Evolutionary conservation across 1,284 basidiomycete genomes (phyloP).

Genomic region (Athelia sp.): DNA sequence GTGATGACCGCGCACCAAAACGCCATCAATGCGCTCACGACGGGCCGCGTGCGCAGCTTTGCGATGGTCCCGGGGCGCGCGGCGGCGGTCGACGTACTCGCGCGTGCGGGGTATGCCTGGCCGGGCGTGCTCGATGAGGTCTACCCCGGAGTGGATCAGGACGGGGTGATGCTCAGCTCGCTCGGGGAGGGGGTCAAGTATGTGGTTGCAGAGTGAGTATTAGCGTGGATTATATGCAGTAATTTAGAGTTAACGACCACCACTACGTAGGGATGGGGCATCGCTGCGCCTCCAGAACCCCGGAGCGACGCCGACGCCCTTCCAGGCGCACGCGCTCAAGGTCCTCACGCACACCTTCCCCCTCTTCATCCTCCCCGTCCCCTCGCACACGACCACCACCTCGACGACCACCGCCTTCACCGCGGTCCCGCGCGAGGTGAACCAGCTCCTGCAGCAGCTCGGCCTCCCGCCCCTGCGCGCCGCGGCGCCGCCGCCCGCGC

Average conservation of each 20-base stretch:
- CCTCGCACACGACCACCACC: constrained; percentile 22
- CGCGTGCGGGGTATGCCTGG: not conserved
- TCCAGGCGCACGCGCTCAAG: constrained; percentile 63
- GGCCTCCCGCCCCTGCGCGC: constrained; percentile 48
- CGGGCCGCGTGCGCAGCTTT: constrained; percentile 12
- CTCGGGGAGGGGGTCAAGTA: constrained; percentile 57
- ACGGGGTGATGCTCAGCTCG: constrained; percentile 60
- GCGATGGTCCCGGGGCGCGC: constrained; percentile 1
- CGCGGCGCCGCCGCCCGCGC: constrained; percentile 24
- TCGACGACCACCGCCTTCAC: not conserved
- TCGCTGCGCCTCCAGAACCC: constrained; percentile 23
- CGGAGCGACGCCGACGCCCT: constrained; percentile 45
- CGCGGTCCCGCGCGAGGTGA: constrained; percentile 41
- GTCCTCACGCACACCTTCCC: constrained; percentile 71
- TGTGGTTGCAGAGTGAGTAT: constrained; percentile 54
- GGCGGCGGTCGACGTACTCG: not conserved
- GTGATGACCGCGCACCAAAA: constrained; percentile 41
- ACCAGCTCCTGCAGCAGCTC: constrained; percentile 56
- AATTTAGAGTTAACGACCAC: constrained; percentile 28
- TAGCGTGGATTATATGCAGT: constrained; percentile 1
- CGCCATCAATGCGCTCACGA: constrained; percentile 38
- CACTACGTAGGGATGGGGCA: not conserved
- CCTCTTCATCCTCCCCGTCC: constrained; percentile 30
- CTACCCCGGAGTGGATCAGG: constrained; percentile 15
- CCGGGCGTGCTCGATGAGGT: not conserved